Evolutionary conservation across 441 rosid species (phyloP).

Genomic region (Croton setiger): DNA sequence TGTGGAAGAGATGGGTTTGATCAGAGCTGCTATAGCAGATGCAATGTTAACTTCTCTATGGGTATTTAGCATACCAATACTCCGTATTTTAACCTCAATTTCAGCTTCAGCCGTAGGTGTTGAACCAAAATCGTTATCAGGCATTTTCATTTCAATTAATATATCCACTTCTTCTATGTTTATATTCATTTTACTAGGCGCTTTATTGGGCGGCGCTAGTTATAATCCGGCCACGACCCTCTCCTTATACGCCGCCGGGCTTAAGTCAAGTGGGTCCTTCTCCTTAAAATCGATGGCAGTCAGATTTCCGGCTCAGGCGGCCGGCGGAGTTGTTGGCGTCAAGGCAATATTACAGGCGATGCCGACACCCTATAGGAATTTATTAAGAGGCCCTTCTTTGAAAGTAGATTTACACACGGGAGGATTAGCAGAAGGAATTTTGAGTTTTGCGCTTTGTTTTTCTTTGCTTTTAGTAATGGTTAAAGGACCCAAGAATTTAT

Average conservation of each 20-base stretch:
- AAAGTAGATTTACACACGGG: constrained; percentile 60
- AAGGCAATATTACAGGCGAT: constrained; percentile 49
- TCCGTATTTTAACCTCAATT: constrained; percentile 30
- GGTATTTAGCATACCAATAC: constrained; percentile 37
- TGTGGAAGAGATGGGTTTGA: constrained; percentile 30
- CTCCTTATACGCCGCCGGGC: constrained; percentile 45
- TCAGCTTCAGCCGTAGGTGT: constrained; percentile 29
- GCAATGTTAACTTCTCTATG: constrained; percentile 45
- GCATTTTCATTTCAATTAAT: constrained; percentile 35
- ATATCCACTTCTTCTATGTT: constrained; percentile 26
- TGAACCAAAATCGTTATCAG: constrained; percentile 28
- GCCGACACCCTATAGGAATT: constrained; percentile 44
- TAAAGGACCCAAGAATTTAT: constrained; percentile 50
- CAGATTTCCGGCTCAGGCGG: constrained; percentile 62
- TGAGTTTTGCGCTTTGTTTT: constrained; percentile 55
- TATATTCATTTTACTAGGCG: constrained; percentile 33
- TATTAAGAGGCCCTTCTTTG: constrained; percentile 52
- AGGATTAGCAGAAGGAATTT: constrained; percentile 61
- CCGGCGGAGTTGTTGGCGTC: constrained; percentile 67
- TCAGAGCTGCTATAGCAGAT: constrained; percentile 40
- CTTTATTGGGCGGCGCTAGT: constrained; percentile 49
- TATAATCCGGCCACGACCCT: constrained; percentile 53
- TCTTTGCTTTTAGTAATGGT: constrained; percentile 42
- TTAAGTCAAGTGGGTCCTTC: constrained; percentile 36
- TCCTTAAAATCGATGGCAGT: constrained; percentile 42